Base-by-base conservation (phyloP, 1,284 basidiomycete genomes). In the Irpex sp. region DNA sequence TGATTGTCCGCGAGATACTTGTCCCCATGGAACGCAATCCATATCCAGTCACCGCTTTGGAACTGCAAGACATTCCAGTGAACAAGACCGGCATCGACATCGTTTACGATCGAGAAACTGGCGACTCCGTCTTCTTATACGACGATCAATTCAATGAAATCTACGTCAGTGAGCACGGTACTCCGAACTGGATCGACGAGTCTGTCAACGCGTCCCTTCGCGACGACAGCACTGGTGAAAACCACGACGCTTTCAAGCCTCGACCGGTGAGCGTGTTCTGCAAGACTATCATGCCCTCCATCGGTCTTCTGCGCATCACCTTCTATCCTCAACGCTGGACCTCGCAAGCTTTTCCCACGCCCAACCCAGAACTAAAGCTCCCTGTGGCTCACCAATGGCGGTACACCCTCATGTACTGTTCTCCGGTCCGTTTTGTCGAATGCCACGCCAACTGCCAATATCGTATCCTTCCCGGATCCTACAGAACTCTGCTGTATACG, bases 91-190 rank as follows among this genome's bases (percentile, higher is more conserved):
- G 55, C 67, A 65, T 58, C 40, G 21, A 17, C 26, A 38, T 38
- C 7, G 60, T 64, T n/a, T 61, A 67, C 21, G 68, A 69, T 31
- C 68, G 66, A 9, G 65, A 65, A 62, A 62, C 70, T 0, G 60
- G 65, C 59, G 66, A 69, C 31, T 65, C 67, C 34, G 64, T 68
- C 59, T 70, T 69, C 57, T 67, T 71, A 52, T 61, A 70, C 40
- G 60, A 66, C 52, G 26, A 63, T 58, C 70, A 72, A 44, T 68
- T 74, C 60, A 71, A 71, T 57, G 77, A 79, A 59, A 76, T 87
- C 60, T 74, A 81, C 56, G 81, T 90, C 62, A 85, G 85, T 5
- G 85, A 87, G 62, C 77, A 79, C 49, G 74, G 74, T 40, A 67
- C 77, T 54, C 75, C 78, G 55, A 66, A 73, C 5, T 67, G 68